These are phyloP conservation scores for Chenopodium quinoa DNA, from an alignment of 148 eudicot genomes.

Conservation along the genomic window DNA sequence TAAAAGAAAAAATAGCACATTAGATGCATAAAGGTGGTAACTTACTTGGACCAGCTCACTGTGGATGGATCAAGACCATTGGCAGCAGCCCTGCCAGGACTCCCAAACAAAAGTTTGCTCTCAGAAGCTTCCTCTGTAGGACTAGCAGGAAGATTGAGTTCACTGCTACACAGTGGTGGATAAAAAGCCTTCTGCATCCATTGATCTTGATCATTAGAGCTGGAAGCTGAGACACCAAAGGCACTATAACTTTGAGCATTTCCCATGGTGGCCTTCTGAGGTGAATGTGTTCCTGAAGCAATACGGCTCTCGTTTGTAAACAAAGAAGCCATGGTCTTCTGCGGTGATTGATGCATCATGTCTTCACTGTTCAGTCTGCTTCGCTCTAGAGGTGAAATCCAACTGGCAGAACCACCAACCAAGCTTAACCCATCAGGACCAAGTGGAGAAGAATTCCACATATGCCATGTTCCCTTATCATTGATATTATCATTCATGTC, in stretches of 20 bases:
- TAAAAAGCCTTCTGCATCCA: constrained; percentile 59
- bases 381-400: constrained; percentile 59
- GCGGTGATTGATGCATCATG: constrained; percentile 40
- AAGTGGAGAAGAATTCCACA: constrained; percentile 87
- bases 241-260: constrained; percentile 46
- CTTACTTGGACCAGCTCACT: constrained; percentile 84
- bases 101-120: constrained; percentile 49
- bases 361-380: constrained; percentile 58
- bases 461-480: constrained; percentile 79
- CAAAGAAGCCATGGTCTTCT: constrained; percentile 72
- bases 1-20: not conserved
- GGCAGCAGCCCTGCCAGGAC: constrained; percentile 43
- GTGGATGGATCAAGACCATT: constrained; percentile 52
- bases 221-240: constrained; percentile 42
- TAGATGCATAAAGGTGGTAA: constrained; percentile 19
- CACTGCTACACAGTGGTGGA: constrained; percentile 42
- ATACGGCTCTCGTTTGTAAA: constrained; percentile 62
- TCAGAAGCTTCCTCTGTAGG: constrained; percentile 48
- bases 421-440: constrained; percentile 72
- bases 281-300: constrained; percentile 46
- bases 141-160: constrained; percentile 41
- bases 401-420: constrained; percentile 52
- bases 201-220: constrained; percentile 51
- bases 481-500: constrained; percentile 36
- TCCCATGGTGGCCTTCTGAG: constrained; percentile 43